These are phyloP conservation scores for Cetradonia linearis DNA, from an alignment of 495 filamentous ascomycete species.

Conservation along the genomic window DNA sequence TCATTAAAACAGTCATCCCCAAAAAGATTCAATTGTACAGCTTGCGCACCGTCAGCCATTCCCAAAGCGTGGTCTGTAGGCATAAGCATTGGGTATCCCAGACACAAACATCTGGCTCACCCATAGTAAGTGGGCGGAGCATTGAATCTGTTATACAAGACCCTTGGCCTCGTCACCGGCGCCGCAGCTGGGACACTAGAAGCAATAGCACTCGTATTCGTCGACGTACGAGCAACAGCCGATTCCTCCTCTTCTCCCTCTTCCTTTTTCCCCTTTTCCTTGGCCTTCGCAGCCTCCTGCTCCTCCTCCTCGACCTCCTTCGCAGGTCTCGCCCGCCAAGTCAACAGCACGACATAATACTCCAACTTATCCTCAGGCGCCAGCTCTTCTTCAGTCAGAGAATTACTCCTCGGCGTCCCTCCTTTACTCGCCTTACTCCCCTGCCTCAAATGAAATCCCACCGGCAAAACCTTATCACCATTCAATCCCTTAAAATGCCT, in stretches of 20 bases:
- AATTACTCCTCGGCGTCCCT: neutral
- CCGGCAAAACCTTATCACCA: neutral
- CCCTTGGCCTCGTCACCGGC: neutral
- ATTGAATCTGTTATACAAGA: constrained; percentile 1
- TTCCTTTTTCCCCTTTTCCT: neutral
- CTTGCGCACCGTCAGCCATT: neutral
- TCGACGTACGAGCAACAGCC: neutral
- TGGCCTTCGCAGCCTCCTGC: neutral
- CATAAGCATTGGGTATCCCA: neutral
- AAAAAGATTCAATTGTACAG: too few species aligned
- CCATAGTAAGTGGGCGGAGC: constrained; percentile 8
- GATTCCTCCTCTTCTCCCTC: neutral
- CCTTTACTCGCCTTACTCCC: constrained; percentile 10
- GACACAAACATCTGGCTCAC: neutral
- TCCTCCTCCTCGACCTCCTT: constrained; percentile 2
- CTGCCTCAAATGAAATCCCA: constrained; percentile 11
- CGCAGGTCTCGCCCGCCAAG: neutral
- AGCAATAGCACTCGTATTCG: neutral
- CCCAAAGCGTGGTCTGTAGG: neutral
- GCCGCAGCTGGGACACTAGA: neutral
- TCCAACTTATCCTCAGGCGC: constrained; percentile 7
- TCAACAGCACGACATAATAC: constrained; percentile 18
- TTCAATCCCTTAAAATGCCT: constrained; percentile 16
- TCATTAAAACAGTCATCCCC: neutral
- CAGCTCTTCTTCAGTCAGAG: constrained; percentile 5